phyloP scores from a whole-genome alignment of 164 flowering plant genomes.

The Umbilicus rupestris region DNA sequence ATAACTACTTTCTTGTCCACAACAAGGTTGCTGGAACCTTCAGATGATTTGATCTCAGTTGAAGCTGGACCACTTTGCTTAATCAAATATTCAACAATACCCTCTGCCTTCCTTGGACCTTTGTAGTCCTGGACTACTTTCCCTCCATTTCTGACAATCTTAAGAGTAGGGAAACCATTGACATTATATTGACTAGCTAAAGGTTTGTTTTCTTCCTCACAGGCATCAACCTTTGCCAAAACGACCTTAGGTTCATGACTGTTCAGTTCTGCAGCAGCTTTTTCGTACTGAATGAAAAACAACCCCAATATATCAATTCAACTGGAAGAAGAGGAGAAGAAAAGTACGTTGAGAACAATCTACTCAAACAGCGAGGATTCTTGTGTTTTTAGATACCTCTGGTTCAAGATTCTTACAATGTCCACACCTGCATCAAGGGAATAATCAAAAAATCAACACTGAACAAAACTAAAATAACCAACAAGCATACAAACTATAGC shows the following conservation, averaged over 20 bases:
- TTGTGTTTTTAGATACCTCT: conserved; percentile 44
- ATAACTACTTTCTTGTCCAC: conserved; percentile 46
- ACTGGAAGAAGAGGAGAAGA: background rate
- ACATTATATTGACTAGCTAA: conserved; percentile 51
- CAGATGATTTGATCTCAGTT: conserved; percentile 57
- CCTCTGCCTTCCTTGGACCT: conserved; percentile 92
- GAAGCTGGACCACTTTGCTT: conserved; percentile 90
- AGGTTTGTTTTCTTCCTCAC: conserved; percentile 58
- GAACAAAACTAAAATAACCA: background rate
- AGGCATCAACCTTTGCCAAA: conserved; percentile 85
- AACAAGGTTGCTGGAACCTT: conserved; percentile 45
- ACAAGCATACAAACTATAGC: background rate
- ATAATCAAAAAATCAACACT: background rate
- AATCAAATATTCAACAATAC: conserved; percentile 67
- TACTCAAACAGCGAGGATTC: background rate
- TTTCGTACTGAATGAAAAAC: conserved; percentile 55
- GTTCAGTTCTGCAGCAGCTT: conserved; percentile 71
- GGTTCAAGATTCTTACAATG: conserved; percentile 94
- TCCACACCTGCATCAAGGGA: conserved; percentile 59
- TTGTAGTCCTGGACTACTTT: conserved; percentile 21
- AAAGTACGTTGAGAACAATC: too few relatives aligned
- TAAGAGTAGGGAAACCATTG: conserved; percentile 75
- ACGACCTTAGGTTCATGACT: conserved; percentile 51
- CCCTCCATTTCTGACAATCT: conserved; percentile 77
- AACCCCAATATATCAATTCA: background rate